These are phyloP conservation scores for Lasiosphaeria hispida DNA, from an alignment of 495 filamentous ascomycete genomes.

Conservation along the genomic window DNA sequence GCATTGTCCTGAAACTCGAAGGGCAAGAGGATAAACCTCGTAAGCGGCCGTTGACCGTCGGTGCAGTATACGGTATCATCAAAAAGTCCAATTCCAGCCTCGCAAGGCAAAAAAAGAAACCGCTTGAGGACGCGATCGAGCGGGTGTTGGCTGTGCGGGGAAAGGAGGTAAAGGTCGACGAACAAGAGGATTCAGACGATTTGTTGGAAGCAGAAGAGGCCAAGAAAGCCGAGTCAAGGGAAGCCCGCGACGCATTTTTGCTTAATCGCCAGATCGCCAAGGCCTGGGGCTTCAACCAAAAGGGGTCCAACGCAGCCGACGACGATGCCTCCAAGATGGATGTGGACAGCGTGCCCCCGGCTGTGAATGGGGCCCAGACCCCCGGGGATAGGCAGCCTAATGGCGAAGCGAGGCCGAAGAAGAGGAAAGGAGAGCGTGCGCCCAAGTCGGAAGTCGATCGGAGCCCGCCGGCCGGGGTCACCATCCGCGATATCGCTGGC, in stretches of 20 bases:
- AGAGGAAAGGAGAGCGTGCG: slow-evolving; percentile 48
- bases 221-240: slow-evolving; percentile 20
- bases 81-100: slow-evolving; percentile 82
- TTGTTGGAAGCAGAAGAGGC: slow-evolving; percentile 60
- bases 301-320: slow-evolving; percentile 2
- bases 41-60: slow-evolving; percentile 40
- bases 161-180: slow-evolving; percentile 58
- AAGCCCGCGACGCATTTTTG: slow-evolving; percentile 24
- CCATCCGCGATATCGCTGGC: slow-evolving; percentile 79
- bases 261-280: slow-evolving; percentile 44
- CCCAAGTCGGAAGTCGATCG: slow-evolving; percentile 49
- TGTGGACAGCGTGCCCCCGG: neutral
- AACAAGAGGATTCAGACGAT: slow-evolving; percentile 58
- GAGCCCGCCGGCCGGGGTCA: slow-evolving; percentile 71
- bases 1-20: slow-evolving; percentile 68
- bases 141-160: slow-evolving; percentile 73
- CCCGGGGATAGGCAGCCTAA: slow-evolving; percentile 49
- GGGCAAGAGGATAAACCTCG: slow-evolving; percentile 36
- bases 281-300: slow-evolving; percentile 55
- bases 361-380: slow-evolving; percentile 2
- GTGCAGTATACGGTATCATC: slow-evolving; percentile 70
- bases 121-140: slow-evolving; percentile 83
- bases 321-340: neutral
- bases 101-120: slow-evolving; percentile 72
- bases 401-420: slow-evolving; percentile 67